Evolutionary conservation across 257 asterid species (phyloP), one percentile per base, ranked within the genome.

Genomic region (Nicotiana tomentosiformis): DNA sequence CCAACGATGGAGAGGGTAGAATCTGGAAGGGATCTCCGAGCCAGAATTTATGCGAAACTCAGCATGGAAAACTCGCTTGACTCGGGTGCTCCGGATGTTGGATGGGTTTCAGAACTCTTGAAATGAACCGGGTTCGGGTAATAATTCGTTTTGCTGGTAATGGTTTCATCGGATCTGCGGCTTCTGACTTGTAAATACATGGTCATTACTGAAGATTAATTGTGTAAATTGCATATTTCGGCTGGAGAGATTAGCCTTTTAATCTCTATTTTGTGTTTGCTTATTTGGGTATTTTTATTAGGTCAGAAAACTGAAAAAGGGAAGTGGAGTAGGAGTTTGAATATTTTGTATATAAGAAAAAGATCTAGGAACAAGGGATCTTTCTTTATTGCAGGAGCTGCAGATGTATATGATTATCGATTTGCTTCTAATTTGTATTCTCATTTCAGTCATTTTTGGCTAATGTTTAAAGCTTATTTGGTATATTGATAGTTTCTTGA

Each of bases 1-100:
- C 96, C 96, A 3, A 88, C 37, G 58, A 90, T 94, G 98, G 97
- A 94, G 84, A 82, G 98, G 81, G 98, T 94, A 0, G 98, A 94
- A 84, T 94, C 98, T 1, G 98, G 98, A 7, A 82, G 84, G 64
- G 93, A 89, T 77, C 90, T 94, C 32, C 91, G 98, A 1, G 97
- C 93, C 15, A 91, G 84, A 76, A 87, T 94, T 58, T 94, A 93
- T 43, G 93, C 95, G 4, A 93, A 93, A 78, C 92, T 94, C 56
- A 90, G 96, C 4, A 89, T 80, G 90, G 98, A 94, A 26, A 94
- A 94, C 89, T 92, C 97, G 1, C 87, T 94, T n/a, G 91, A 91
- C 77, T 92, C 10, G 87, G 83, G 7, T 85, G 84, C 66, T 70
- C 89, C 93, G 20, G 93, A 82, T 82, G 69, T 88, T 5, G 97